Evolutionary conservation across 768 basidiomycete species (phyloP), one percentile per base, ranked within the genome.

Genomic region (Suillus clintonianus): DNA sequence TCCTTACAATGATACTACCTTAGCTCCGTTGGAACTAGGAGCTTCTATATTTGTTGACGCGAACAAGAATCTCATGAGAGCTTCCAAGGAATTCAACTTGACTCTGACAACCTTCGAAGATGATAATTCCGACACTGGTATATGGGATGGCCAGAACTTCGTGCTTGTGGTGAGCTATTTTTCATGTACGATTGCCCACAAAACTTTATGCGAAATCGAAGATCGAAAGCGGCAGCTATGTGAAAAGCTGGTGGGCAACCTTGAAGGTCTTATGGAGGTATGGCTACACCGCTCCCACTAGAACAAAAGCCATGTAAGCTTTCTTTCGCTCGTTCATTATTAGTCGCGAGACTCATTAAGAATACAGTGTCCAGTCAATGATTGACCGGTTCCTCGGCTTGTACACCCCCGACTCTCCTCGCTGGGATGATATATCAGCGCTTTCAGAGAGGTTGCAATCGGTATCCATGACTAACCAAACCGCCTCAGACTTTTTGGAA

Each of bases 141-240:
- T 97, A 58, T 96, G 93, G 94, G 92, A 98, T 70, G 97, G 97
- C 1, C 77, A 85, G 67, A 70, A 86, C 39, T 84, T 96, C 60
- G 70, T 92, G 30, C 72, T 92, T 61, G 81, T 83, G 27, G 92
- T 94, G 68, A 64, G 85, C 37, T 41, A 17, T 24, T 72, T 37
- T 30, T 32, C 8, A 51, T 34, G 6, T 60, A 45, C 22, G 47
- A 61, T n/a, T 32, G 10, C 27, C 34, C 37, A 41, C 24, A 24
- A 48, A 50, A 30, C 34, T 24, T 34, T 36, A 68, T 45, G 57
- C 48, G 47, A 54, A 48, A 30, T 50, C n/a, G 45, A 24, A 85
- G 84, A 78, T 81, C 66, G 76, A 81, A 60, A 80, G 82, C 54
- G 72, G 82, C 53, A 66, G 65, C 48, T 73, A 71, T 59, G 63